Conservation (phyloP, 768 basidiomycete genomes). For the Asterophora lycoperdoides region DNA sequence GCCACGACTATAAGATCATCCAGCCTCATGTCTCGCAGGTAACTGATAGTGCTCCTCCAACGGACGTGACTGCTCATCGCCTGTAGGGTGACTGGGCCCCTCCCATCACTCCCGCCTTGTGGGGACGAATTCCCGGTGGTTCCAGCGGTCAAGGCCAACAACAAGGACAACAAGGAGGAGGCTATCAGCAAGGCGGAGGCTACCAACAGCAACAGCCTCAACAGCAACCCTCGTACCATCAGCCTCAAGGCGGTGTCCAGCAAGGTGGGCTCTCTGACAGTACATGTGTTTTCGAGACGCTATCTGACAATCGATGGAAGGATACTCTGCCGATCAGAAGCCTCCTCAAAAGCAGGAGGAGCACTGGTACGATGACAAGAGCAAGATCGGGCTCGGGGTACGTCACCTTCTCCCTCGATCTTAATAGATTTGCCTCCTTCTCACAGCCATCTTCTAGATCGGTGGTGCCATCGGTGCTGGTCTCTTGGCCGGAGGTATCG, state of each 20-base stretch:
- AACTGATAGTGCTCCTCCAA: constrained; percentile 1
- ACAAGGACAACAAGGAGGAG: constrained; percentile 16
- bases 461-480: constrained; percentile 52
- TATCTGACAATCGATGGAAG: constrained; percentile 8
- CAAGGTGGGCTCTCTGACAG: constrained; percentile 8
- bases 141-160: constrained; percentile 22
- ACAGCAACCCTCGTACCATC: constrained; percentile 22
- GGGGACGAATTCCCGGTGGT: constrained; percentile 50
- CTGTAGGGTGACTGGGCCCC: constrained; percentile 67
- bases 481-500: constrained; percentile 3
- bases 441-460: constrained; percentile 37
- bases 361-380: constrained; percentile 52
- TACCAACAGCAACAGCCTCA: constrained; percentile 26
- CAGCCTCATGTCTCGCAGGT: constrained; percentile 71
- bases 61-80: background rate
- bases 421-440: too few relatives aligned
- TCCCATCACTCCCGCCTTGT: constrained; percentile 55
- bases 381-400: constrained; percentile 59
- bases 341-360: constrained; percentile 47
- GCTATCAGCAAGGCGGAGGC: constrained; percentile 18
- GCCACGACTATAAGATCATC: constrained; percentile 61
- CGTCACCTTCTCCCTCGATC: constrained; percentile 3
- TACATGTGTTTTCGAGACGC: constrained; percentile 15
- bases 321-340: constrained; percentile 6
- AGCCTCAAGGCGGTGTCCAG: constrained; percentile 18